These are phyloP conservation scores for Lipomyces mesembrius DNA, from an alignment of 805 yeast genomes.

Conservation along the genomic window DNA sequence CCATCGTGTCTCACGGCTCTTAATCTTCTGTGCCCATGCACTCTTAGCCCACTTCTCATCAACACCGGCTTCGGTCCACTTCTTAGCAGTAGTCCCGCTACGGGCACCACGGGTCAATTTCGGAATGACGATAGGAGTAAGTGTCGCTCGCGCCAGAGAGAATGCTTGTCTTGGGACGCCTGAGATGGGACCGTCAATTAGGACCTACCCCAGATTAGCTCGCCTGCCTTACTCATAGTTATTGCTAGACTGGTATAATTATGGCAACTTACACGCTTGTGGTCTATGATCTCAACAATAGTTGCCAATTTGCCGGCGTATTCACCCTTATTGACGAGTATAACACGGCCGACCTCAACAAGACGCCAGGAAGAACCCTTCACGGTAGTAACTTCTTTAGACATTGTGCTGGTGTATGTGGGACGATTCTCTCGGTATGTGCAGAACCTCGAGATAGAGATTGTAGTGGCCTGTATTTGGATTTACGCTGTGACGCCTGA, in stretches of 20 bases:
- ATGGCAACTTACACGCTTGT: slow-evolving; percentile 78
- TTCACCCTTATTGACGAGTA: slow-evolving; percentile 80
- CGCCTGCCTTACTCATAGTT: not conserved
- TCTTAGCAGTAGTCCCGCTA: slow-evolving; percentile 82
- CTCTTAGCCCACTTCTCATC: slow-evolving; percentile 90
- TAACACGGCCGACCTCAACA: slow-evolving; percentile 99
- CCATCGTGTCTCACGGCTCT: slow-evolving; percentile 91
- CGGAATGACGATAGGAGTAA: slow-evolving; percentile 88
- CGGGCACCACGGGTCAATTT: slow-evolving; percentile 93
- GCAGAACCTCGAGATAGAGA: not conserved
- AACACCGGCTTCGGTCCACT: slow-evolving; percentile 89
- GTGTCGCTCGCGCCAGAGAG: slow-evolving; percentile 81
- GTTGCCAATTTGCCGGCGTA: slow-evolving; percentile 85
- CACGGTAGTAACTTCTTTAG: slow-evolving; percentile 71
- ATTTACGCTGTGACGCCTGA: not conserved
- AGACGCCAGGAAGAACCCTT: slow-evolving; percentile 98
- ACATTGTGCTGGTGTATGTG: slow-evolving; percentile 51
- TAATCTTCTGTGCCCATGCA: slow-evolving; percentile 98
- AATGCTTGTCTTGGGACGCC: slow-evolving; percentile 91
- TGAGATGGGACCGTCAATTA: slow-evolving; percentile 93
- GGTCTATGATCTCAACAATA: slow-evolving; percentile 98
- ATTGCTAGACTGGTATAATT: not conserved
- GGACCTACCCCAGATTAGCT: slow-evolving; percentile 57
- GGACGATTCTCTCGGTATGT: not conserved
- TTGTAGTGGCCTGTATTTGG: not conserved